phyloP scores from a whole-genome alignment of 1,284 basidiomycete genomes.

The Trametes sp. region DNA sequence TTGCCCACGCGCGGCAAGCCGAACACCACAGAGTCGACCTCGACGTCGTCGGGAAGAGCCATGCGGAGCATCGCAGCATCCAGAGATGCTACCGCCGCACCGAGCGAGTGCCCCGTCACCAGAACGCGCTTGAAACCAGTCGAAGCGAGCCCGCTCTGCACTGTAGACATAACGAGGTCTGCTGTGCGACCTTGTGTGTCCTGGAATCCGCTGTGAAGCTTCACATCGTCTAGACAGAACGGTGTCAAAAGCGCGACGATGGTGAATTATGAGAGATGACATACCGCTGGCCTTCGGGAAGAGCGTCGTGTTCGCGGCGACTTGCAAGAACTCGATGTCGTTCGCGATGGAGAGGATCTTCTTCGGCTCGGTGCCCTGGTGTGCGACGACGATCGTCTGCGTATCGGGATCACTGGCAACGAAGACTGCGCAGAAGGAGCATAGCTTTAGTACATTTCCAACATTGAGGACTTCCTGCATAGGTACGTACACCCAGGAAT shows the following conservation, averaged over 20 bases:
- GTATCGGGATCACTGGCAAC: slow-evolving; percentile 49
- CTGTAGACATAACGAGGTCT: slow-evolving; percentile 48
- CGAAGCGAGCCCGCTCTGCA: slow-evolving; percentile 45
- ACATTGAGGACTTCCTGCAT: not conserved
- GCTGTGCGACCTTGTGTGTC: slow-evolving; percentile 54
- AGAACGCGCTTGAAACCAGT: slow-evolving; percentile 48
- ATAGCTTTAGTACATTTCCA: not conserved
- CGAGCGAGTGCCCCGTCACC: slow-evolving; percentile 47
- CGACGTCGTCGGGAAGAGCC: slow-evolving; percentile 45
- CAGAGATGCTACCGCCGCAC: slow-evolving; percentile 54
- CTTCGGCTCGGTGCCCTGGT: slow-evolving; percentile 53
- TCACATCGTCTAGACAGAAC: slow-evolving; percentile 32
- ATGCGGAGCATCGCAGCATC: slow-evolving; percentile 52
- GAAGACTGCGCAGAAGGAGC: slow-evolving; percentile 37
- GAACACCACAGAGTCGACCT: slow-evolving; percentile 49
- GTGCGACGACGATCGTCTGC: slow-evolving; percentile 54
- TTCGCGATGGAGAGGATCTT: slow-evolving; percentile 54
- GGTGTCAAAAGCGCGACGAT: not conserved
- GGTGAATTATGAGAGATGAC: not conserved
- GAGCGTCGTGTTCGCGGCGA: slow-evolving; percentile 46
- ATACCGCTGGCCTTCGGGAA: slow-evolving; percentile 46
- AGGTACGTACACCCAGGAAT: slow-evolving; percentile 29
- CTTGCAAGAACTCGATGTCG: slow-evolving; percentile 48
- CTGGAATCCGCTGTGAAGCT: slow-evolving; percentile 56
- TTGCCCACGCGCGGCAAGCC: slow-evolving; percentile 54